Conservation (phyloP, 495 filamentous ascomycete species). For the Penicillium diatomitis region DNA sequence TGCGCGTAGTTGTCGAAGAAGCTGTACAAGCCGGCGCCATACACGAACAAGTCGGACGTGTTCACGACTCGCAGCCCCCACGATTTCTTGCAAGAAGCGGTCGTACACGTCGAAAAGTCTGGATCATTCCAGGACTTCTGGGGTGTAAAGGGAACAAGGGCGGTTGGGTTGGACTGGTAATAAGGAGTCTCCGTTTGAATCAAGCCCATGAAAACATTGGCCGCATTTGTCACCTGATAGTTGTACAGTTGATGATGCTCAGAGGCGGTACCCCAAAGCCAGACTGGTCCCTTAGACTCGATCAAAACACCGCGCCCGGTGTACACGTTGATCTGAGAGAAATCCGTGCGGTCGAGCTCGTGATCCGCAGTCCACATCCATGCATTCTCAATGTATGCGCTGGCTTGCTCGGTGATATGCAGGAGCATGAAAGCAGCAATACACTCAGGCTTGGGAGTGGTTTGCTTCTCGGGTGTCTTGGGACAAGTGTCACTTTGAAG, state of each 20-base stretch:
- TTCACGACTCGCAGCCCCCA: constrained; percentile 75
- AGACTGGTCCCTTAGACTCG: constrained; percentile 50
- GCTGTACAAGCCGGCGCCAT: constrained; percentile 73
- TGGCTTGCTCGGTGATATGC: constrained; percentile 62
- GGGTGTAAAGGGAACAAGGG: constrained; percentile 56
- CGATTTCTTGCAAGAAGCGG: constrained; percentile 61
- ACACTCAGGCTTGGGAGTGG: constrained; percentile 48
- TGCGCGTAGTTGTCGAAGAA: constrained; percentile 88
- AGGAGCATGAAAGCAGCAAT: constrained; percentile 73
- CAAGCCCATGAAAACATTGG: constrained; percentile 73
- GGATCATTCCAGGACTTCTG: constrained; percentile 64
- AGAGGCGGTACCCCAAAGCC: constrained; percentile 68
- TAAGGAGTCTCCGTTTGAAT: constrained; percentile 94
- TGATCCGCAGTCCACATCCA: constrained; percentile 98
- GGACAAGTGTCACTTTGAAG: constrained; percentile 67
- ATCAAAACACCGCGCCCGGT: constrained; percentile 81
- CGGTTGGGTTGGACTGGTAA: constrained; percentile 77
- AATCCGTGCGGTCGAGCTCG: constrained; percentile 67
- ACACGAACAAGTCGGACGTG: constrained; percentile 59
- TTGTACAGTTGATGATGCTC: constrained; percentile 90
- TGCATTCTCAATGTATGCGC: constrained; percentile 78
- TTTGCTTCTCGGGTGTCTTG: constrained; percentile 50
- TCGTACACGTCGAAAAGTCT: constrained; percentile 56
- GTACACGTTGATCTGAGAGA: constrained; percentile 83
- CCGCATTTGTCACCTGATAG: constrained; percentile 73